These are phyloP conservation scores for Exserohilum turcica DNA, from an alignment of 2,329 filamentous ascomycete species.

Conservation along the genomic window DNA sequence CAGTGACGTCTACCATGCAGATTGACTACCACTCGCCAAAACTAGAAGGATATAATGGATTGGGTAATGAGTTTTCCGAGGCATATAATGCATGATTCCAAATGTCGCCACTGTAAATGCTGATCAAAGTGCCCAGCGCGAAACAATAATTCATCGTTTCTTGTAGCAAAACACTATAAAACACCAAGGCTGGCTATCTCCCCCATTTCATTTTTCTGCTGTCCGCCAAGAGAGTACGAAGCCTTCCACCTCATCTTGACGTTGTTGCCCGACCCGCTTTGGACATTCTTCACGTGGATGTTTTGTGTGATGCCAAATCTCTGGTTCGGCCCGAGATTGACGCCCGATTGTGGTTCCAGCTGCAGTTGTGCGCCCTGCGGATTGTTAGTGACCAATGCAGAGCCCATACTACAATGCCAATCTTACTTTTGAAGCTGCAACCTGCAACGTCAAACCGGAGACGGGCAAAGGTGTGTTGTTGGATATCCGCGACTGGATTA, in stretches of 20 bases:
- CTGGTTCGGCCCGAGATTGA: conserved; percentile 71
- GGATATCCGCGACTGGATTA: conserved; percentile 79
- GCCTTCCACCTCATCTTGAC: conserved; percentile 91
- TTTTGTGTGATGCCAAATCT: conserved; percentile 80
- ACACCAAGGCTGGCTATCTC: conserved; percentile 81
- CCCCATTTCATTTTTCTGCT: conserved; percentile 76
- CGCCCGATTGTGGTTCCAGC: conserved; percentile 83
- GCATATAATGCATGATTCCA: not conserved
- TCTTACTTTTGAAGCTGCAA: conserved; percentile 87
- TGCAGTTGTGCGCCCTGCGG: conserved; percentile 76
- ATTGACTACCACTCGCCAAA: not conserved
- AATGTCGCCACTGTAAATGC: not conserved
- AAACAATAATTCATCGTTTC: conserved; percentile 10
- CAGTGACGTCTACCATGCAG: conserved; percentile 13
- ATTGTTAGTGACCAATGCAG: conserved; percentile 12
- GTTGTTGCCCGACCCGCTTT: conserved; percentile 72
- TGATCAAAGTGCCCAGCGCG: not conserved
- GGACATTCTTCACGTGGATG: conserved; percentile 77
- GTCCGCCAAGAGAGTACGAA: conserved; percentile 72
- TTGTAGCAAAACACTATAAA: conserved; percentile 56
- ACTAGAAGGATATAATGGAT: not conserved
- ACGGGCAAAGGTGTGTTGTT: conserved; percentile 76
- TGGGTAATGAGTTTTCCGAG: not conserved
- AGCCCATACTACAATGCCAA: not conserved
- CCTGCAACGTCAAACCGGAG: conserved; percentile 82